These are phyloP conservation scores for Pichia sp. DNA, from an alignment of 1,139 yeast genomes.

Conservation along the genomic window DNA sequence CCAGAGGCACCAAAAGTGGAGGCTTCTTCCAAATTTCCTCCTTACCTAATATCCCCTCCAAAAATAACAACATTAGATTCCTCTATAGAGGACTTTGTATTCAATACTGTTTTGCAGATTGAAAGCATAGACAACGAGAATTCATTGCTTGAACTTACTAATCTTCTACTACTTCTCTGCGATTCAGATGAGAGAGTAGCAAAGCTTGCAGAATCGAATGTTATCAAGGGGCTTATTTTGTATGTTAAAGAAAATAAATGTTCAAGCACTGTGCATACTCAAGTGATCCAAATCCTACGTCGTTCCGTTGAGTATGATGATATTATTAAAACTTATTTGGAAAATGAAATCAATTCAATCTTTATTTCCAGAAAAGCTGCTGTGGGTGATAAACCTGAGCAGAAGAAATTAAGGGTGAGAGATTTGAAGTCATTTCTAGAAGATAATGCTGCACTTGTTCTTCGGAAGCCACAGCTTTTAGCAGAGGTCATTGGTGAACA, in stretches of 20 bases:
- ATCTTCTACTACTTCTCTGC: slow-evolving; percentile 48
- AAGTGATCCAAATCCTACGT: slow-evolving; percentile 48
- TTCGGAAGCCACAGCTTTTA: slow-evolving; percentile 53
- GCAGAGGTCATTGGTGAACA: slow-evolving; percentile 45
- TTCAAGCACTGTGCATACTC: slow-evolving; percentile 26
- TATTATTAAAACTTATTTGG: slow-evolving; percentile 43
- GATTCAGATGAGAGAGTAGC: slow-evolving; percentile 35
- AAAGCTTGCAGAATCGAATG: slow-evolving; percentile 38
- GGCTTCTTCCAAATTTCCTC: slow-evolving; percentile 11
- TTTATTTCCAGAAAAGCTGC: slow-evolving; percentile 1
- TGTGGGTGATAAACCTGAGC: not conserved
- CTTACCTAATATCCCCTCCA: slow-evolving; percentile 19
- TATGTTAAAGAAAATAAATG: slow-evolving; percentile 25
- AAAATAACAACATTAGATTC: slow-evolving; percentile 30
- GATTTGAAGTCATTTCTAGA: slow-evolving; percentile 50
- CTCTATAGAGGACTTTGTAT: slow-evolving; percentile 32
- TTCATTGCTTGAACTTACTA: slow-evolving; percentile 44
- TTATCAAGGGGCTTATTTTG: slow-evolving; percentile 28
- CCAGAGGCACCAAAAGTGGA: slow-evolving; percentile 25
- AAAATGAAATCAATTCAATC: slow-evolving; percentile 38
- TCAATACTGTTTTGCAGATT: slow-evolving; percentile 36
- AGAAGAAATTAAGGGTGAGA: slow-evolving; percentile 12
- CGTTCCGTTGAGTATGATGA: slow-evolving; percentile 61
- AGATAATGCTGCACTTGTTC: slow-evolving; percentile 47
- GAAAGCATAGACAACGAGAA: slow-evolving; percentile 36